These are phyloP conservation scores for Kodamaea lidongshanica DNA, from an alignment of 805 yeast genomes.

Conservation along the genomic window DNA sequence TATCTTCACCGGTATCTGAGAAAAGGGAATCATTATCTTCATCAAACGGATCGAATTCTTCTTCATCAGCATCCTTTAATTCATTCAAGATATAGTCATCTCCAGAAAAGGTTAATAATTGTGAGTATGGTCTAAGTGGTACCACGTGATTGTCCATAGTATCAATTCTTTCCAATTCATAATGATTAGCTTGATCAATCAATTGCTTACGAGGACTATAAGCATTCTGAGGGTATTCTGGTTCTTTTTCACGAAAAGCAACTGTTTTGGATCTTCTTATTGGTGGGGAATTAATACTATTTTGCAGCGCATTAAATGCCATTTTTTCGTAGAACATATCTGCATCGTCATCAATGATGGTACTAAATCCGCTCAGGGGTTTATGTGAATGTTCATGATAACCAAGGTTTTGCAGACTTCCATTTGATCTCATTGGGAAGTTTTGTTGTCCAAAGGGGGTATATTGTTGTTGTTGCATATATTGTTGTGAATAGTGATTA, in stretches of 20 bases:
- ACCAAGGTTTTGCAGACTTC: neutral
- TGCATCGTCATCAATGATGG: slow-evolving; percentile 17
- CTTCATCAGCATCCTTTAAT: slow-evolving; percentile 33
- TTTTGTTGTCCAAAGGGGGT: slow-evolving; percentile 3
- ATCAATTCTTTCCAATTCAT: slow-evolving; percentile 17
- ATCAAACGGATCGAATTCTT: slow-evolving; percentile 37
- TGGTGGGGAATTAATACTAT: slow-evolving; percentile 8
- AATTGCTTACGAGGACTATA: slow-evolving; percentile 21
- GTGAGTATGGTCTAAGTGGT: slow-evolving; percentile 19
- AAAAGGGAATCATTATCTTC: slow-evolving; percentile 37
- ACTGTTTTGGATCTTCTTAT: slow-evolving; percentile 19
- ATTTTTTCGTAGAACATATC: slow-evolving; percentile 9
- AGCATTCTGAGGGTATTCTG: slow-evolving; percentile 26
- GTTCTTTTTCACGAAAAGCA: slow-evolving; percentile 25
- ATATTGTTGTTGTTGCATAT: neutral
- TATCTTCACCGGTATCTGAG: slow-evolving; percentile 36
- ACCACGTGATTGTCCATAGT: slow-evolving; percentile 10
- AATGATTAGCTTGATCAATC: slow-evolving; percentile 14
- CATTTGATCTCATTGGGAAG: slow-evolving; percentile 6
- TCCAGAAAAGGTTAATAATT: slow-evolving; percentile 23
- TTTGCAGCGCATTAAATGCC: slow-evolving; percentile 7
- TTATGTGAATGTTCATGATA: slow-evolving; percentile 1
- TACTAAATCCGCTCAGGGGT: slow-evolving; percentile 6
- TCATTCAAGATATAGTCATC: slow-evolving; percentile 37
- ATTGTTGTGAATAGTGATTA: slow-evolving; percentile 1